Percentiles rank a stretch among this genome's conserved stretches.
These are phyloP conservation scores for Mycena pura DNA, from an alignment of 768 basidiomycete genomes.

Conservation along the genomic window DNA sequence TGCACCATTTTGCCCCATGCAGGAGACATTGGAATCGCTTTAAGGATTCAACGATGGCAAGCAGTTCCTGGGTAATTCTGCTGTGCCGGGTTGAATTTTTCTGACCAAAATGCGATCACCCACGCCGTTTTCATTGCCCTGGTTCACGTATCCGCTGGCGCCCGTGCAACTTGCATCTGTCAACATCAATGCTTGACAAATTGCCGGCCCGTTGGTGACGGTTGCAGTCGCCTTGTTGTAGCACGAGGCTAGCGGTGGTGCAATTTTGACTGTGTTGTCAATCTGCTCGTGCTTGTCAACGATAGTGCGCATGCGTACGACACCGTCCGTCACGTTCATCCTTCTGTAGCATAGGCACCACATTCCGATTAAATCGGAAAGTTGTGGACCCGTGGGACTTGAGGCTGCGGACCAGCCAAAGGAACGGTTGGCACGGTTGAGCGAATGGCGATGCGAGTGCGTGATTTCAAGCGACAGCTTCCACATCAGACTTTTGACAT, in stretches of 20 bases:
- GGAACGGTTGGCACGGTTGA: no score
- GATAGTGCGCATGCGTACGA: no score
- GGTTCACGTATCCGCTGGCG: constrained; percentile 34
- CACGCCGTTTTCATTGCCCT: constrained; percentile 30
- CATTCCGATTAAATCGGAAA: no score
- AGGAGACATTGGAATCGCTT: constrained; percentile 36
- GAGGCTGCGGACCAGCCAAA: no score
- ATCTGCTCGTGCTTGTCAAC: no score
- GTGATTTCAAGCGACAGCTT: no score
- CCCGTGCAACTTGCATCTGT: constrained; percentile 41
- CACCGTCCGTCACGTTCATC: no score
- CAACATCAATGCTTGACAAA: constrained; percentile 51
- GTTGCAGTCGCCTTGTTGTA: constrained; percentile 36
- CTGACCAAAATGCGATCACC: constrained; percentile 43
- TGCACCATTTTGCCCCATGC: constrained; percentile 36
- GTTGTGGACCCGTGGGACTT: no score
- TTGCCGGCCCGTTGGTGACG: constrained; percentile 39
- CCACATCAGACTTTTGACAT: no score
- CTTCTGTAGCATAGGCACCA: no score
- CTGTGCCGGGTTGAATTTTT: constrained; percentile 43
- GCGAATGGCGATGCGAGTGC: no score
- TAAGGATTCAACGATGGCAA: constrained; percentile 44
- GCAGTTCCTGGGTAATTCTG: constrained; percentile 49
- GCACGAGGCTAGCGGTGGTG: constrained; percentile 47
- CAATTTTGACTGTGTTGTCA: no score